Evolutionary conservation across 2,329 filamentous ascomycete species (phyloP), one percentile per base, ranked within the genome.

Genomic region (Hypomyces perniciosus): DNA sequence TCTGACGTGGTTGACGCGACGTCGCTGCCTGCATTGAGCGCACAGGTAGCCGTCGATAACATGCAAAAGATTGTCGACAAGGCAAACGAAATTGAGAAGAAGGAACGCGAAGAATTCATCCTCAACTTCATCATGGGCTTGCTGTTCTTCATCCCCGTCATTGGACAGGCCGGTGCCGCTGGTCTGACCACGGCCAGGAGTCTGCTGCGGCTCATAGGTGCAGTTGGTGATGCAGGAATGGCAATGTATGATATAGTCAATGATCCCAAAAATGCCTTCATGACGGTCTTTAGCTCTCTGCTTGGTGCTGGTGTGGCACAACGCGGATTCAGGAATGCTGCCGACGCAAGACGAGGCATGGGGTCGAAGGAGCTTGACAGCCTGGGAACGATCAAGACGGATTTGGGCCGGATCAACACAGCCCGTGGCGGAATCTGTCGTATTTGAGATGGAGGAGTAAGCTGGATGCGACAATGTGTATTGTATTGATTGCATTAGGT

Each of bases 121-220:
- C 43, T 60, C 43, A 53, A 47, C 38, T 63, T 73, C 30, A 55
- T 78, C 45, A 69, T 73, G 50, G 73, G 74, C 48, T 34, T 73
- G 41, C 65, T 80, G 46, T 74, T 76, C 37, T 64, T 79, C 30
- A 65, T 79, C 31, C 77, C 77, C 26, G 72, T 78, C 52, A 54
- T 77, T 9, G 76, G 74, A 42, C 73, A 76, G 52, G 72, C 71
- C 2, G 55, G 72, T 27, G 56, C 46, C 39, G 45, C 56, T 5
- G 43, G 44, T 30, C 34, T 59, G 51, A 30, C 37, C 26, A 41
- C 56, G 12, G 37, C 46, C 31, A 46, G 57, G 28, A 46, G 57
- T 35, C 43, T 57, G 2, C 47, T 56, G n/a, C 26, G 46, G 10
- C 46, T 62, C n/a, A 46, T 58, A 28, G 57, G 48, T 10, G 52